phyloP scores from a whole-genome alignment of 257 asterid species.

The Jacaranda copaia region DNA sequence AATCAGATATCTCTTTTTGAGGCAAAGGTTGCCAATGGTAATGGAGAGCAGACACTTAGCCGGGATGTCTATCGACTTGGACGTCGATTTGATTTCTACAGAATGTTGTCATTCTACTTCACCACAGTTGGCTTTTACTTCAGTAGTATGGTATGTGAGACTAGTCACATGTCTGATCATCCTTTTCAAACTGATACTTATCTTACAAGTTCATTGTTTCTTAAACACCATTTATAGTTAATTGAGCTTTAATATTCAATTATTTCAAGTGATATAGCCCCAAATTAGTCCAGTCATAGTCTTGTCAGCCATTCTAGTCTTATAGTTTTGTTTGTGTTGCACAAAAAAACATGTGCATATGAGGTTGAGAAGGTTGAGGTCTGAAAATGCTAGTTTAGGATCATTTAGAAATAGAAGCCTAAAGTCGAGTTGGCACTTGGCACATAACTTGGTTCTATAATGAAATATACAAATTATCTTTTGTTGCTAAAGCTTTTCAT shows the following conservation, averaged over 20 bases:
- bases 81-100: conserved; percentile 91
- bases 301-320: background rate
- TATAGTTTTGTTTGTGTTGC: background rate
- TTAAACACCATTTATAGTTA: background rate
- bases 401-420: conserved; percentile 20
- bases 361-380: conserved; percentile 22
- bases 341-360: background rate
- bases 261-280: background rate
- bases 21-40: conserved; percentile 98
- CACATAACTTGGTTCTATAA: too few species aligned
- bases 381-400: background rate
- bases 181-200: conserved; percentile 13
- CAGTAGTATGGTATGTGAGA: conserved; percentile 85
- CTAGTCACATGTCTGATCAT: conserved; percentile 25
- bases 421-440: background rate
- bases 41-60: conserved; percentile 97
- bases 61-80: conserved; percentile 98
- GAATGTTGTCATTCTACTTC: conserved; percentile 97
- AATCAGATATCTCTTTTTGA: conserved; percentile 95
- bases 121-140: conserved; percentile 98
- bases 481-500: background rate
- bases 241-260: background rate
- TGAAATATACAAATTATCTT: too few species aligned
- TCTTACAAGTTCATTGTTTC: conserved; percentile 8
- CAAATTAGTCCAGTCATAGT: background rate